A percentile compares a stretch with the other conserved stretches of the same genome.
Evolutionary conservation across 2,329 filamentous ascomycete genomes (phyloP).

Genomic region (Fusarium avenaceum): DNA sequence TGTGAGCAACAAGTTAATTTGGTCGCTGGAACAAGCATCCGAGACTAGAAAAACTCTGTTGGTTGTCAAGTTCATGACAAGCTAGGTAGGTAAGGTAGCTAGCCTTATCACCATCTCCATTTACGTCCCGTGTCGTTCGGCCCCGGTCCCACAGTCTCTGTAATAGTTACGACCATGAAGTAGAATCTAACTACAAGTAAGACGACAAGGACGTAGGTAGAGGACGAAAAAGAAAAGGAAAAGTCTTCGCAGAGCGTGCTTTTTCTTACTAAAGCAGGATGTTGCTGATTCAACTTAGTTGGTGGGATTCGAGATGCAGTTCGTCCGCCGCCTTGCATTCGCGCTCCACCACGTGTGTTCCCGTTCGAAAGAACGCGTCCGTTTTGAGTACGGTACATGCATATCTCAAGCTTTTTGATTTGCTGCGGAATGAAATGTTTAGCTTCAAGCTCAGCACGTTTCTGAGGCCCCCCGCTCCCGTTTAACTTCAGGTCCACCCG

Average conservation of each 20-base stretch:
- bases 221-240: neutral
- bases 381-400: neutral
- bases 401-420: neutral
- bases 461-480: constrained; percentile 21
- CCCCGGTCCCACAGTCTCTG: constrained; percentile 27
- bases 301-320: constrained; percentile 45
- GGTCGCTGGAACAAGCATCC: constrained; percentile 3
- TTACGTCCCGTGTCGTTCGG: constrained; percentile 2
- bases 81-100: neutral
- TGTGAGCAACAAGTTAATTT: constrained; percentile 14
- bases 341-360: constrained; percentile 47
- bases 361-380: constrained; percentile 23
- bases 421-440: neutral
- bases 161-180: constrained; percentile 14
- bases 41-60: constrained; percentile 2
- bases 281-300: constrained; percentile 18
- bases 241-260: constrained; percentile 9
- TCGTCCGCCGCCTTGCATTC: constrained; percentile 47
- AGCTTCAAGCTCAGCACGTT: constrained; percentile 24
- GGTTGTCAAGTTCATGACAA: constrained; percentile 19
- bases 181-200: too few relatives aligned
- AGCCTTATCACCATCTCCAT: neutral
- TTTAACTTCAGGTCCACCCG: constrained; percentile 23
- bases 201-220: neutral
- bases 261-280: constrained; percentile 2